A percentile compares a stretch with the other conserved stretches of the same genome.
Conservation (phyloP, 1,284 basidiomycete genomes). For the Inonotus obliquus region DNA sequence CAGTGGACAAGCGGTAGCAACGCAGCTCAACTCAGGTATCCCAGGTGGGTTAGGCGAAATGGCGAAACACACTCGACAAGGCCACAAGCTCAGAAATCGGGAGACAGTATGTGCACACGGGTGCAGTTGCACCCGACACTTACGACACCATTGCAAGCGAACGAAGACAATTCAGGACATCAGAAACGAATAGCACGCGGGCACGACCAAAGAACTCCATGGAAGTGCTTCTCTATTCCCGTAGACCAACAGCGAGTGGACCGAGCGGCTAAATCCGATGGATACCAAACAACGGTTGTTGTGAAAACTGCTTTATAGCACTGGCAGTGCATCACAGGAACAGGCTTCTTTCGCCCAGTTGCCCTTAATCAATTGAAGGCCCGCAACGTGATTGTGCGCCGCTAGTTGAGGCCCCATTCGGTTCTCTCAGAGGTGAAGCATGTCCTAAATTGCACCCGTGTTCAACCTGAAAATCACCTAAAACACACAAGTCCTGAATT, state of each 20-base stretch:
- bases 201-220: background rate
- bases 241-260: background rate
- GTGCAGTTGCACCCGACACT: background rate
- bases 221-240: background rate
- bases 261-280: background rate
- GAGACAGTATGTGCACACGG: background rate
- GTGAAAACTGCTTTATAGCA: background rate
- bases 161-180: background rate
- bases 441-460: background rate
- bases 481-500: background rate
- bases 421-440: too few species aligned
- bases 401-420: too few species aligned
- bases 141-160: too few species aligned
- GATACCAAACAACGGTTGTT: background rate
- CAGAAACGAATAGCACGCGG: background rate
- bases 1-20: background rate
- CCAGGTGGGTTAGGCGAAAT: too few species aligned
- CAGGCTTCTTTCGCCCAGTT: background rate
- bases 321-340: background rate
- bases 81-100: too few species aligned
- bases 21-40: background rate
- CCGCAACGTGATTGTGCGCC: too few species aligned
- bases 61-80: too few species aligned
- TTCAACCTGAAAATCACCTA: background rate
- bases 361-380: too few species aligned